These are phyloP conservation scores for Populus deltoides DNA, from an alignment of 345 rosid genomes.

Conservation along the genomic window DNA sequence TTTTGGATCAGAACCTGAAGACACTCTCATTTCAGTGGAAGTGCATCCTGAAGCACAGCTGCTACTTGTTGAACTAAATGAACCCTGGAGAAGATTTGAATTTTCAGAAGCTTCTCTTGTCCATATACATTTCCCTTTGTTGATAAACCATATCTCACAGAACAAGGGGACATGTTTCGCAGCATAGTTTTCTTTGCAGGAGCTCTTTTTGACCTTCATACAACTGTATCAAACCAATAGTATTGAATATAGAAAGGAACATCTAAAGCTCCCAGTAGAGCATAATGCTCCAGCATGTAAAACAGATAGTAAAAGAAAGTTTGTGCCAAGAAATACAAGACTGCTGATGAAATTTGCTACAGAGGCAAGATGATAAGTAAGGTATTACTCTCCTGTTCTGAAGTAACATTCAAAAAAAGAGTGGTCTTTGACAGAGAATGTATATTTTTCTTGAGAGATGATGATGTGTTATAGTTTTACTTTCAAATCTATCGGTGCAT, in stretches of 20 bases:
- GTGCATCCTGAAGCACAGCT: constrained; percentile 24
- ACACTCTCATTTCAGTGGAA: constrained; percentile 31
- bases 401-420: not conserved
- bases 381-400: not conserved
- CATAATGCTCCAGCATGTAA: not conserved
- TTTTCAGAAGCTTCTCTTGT: constrained; percentile 52
- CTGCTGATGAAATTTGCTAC: not conserved
- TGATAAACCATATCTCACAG: constrained; percentile 65
- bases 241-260: not conserved
- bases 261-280: not conserved
- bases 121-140: constrained; percentile 59
- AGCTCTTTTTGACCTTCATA: constrained; percentile 47
- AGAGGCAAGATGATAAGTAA: not conserved
- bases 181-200: constrained; percentile 46
- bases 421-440: not conserved
- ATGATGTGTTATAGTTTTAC: not conserved
- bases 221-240: constrained; percentile 41
- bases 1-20: constrained; percentile 36
- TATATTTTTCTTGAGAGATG: not conserved
- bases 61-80: constrained; percentile 27
- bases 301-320: not conserved
- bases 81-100: constrained; percentile 13
- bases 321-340: not conserved
- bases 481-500: not conserved
- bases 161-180: constrained; percentile 46